Evolutionary conservation across 371 early-diverging fungal species (phyloP), one percentile per base, ranked within the genome.

Genomic region (Coemansia sp.): DNA sequence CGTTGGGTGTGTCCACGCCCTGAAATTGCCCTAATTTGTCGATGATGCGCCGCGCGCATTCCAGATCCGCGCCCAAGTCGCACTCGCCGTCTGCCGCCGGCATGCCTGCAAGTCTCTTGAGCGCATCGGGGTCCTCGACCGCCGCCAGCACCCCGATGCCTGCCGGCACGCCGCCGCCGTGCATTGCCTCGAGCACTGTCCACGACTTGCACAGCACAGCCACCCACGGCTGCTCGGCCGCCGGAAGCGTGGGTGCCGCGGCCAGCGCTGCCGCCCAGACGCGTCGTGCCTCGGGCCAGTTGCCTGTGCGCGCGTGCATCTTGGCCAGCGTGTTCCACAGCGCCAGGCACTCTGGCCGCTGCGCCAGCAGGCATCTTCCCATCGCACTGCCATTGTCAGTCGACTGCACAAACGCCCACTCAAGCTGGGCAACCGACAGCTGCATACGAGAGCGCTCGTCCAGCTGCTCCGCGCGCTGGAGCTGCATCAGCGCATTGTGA

Each of bases 301-400:
- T 8, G 12, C 67, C 67, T 3, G 18, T 24, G 2, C 67, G 58
- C 5, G 63, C 72, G 43, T 65, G 62, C 58, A 62, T 58, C 46
- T 71, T 71, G 31, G 72, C 72, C n/a, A 62, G 50, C 0, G 60
- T 32, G 49, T 71, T 67, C 67, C 67, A 67, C 37, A 71, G 47
- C 3, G 62, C 55, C 53, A 71, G 18, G 39, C 63, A 46, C 6
- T 50, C 42, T 3, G 67, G 62, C 8, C 47, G 10, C 10, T 10
- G 10, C 4, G 34, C 42, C 31, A 66, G 49, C 12, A 70, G 4
- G 8, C 37, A 49, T 43, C 58, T 43, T 4, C 52, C 49, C 12
- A 55, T 7, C 4, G 16, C 3, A 2, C 31, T 37, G 14, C 62
- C 62, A 0, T 18, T 6, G 9, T 55, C 67, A 9, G 44, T 29